Conservation (phyloP, 2,329 filamentous ascomycete species). For the Neoascochyta sp. region DNA sequence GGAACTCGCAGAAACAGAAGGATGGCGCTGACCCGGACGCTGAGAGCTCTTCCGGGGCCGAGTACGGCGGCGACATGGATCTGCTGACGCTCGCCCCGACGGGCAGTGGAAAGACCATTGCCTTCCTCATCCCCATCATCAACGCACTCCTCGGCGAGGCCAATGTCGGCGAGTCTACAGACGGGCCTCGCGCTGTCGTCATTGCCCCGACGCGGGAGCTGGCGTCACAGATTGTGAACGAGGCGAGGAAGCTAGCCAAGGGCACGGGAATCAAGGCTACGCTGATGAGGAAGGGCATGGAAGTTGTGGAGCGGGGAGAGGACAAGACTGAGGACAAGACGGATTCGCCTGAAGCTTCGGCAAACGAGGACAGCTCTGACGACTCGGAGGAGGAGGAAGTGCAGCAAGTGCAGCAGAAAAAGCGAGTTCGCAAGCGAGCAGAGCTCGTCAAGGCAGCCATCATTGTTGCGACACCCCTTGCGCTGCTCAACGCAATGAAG, state of each 20-base stretch:
- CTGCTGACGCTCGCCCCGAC: constrained; percentile 88
- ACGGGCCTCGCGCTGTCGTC: constrained; percentile 41
- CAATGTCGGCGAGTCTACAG: constrained; percentile 14
- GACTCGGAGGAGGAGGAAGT: constrained; percentile 40
- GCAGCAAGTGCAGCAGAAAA: constrained; percentile 27
- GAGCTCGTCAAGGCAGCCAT: constrained; percentile 70
- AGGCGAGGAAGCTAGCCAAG: constrained; percentile 74
- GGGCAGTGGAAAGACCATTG: constrained; percentile 92
- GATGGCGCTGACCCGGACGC: constrained; percentile 39
- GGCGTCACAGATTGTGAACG: constrained; percentile 53
- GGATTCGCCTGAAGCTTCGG: constrained; percentile 36
- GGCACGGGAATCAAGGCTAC: constrained; percentile 77
- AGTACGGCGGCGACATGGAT: constrained; percentile 54
- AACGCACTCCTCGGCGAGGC: constrained; percentile 58
- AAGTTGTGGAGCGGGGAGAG: constrained; percentile 45
- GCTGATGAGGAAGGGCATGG: constrained; percentile 82
- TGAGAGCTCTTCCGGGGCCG: constrained; percentile 14
- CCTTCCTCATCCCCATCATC: constrained; percentile 84
- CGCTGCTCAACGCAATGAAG: constrained; percentile 69
- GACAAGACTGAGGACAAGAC: constrained; percentile 38
- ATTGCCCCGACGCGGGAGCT: constrained; percentile 52
- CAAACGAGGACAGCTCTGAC: constrained; percentile 35
- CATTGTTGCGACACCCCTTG: constrained; percentile 73
- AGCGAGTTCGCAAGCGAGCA: constrained; percentile 35
- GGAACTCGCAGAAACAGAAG: constrained; percentile 20